Evolutionary conservation across 768 basidiomycete species (phyloP).

Genomic region (Termitomyces sp.): DNA sequence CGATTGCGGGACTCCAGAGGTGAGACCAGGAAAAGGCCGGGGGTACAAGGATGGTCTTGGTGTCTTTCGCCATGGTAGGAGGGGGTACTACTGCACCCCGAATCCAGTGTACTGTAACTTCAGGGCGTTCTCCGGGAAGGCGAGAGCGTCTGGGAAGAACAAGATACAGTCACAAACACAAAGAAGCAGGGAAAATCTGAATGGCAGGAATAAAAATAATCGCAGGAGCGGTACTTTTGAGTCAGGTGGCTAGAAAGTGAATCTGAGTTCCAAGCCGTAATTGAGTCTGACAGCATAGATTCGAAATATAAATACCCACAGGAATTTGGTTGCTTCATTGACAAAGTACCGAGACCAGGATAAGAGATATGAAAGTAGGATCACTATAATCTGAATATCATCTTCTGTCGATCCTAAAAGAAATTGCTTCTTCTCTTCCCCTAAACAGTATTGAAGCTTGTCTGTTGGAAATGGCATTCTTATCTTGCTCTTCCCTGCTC

Average conservation of each 20-base stretch:
- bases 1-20: slow-evolving; percentile 29
- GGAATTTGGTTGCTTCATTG: not conserved
- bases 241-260: not conserved
- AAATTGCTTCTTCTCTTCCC: not conserved
- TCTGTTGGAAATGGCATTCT: not conserved
- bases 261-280: not conserved
- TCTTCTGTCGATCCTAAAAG: not conserved
- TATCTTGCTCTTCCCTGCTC: not conserved
- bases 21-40: slow-evolving; percentile 29
- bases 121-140: not conserved
- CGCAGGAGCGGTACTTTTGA: not conserved
- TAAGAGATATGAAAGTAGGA: not conserved
- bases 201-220: not conserved
- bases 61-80: not conserved
- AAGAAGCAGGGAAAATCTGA: not conserved
- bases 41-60: not conserved
- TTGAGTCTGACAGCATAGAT: not conserved
- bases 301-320: not conserved
- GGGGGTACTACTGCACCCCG: not conserved
- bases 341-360: not conserved
- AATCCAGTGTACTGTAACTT: not conserved
- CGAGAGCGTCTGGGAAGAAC: not conserved
- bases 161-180: not conserved
- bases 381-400: not conserved
- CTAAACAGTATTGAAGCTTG: not conserved